Percentiles rank a stretch among this genome's conserved stretches.
These are phyloP conservation scores for Termitomyces sp. DNA, from an alignment of 768 basidiomycete species.

Conservation along the genomic window DNA sequence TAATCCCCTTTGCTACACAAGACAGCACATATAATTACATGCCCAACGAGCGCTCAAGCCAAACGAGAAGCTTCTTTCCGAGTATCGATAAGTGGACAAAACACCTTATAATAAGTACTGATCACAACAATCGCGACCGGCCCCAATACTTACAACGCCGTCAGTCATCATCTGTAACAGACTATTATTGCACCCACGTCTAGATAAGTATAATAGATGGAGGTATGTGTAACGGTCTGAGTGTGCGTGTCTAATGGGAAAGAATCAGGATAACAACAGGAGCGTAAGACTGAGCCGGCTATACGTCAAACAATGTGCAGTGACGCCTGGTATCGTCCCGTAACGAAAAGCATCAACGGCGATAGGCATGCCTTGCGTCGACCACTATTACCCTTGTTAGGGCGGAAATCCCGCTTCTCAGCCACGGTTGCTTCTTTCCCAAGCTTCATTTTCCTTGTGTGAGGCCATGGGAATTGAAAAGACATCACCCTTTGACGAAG, in stretches of 20 bases:
- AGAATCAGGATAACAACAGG: slow-evolving; percentile 10
- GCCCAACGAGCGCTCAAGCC: too few species aligned
- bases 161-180: too few species aligned
- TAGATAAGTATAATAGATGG: too few species aligned
- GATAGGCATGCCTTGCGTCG: slow-evolving; percentile 92
- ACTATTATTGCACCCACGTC: too few species aligned
- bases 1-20: too few species aligned
- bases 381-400: slow-evolving; percentile 42
- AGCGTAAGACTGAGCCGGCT: slow-evolving; percentile 2
- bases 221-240: slow-evolving; percentile 96
- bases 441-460: slow-evolving; percentile 73
- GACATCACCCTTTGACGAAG: slow-evolving; percentile 27
- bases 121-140: too few species aligned
- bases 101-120: too few species aligned
- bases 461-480: slow-evolving; percentile 93
- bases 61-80: too few species aligned
- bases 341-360: slow-evolving; percentile 98
- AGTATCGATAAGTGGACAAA: too few species aligned
- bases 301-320: slow-evolving; percentile 89
- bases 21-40: too few species aligned
- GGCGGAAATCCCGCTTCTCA: slow-evolving; percentile 44
- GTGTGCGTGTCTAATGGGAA: slow-evolving; percentile 76
- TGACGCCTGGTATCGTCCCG: slow-evolving; percentile 84
- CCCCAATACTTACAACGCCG: too few species aligned
- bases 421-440: slow-evolving; percentile 73